Conservation (phyloP, 192 early-diverging fungal genomes). For the Paraglomus brasilianum region DNA sequence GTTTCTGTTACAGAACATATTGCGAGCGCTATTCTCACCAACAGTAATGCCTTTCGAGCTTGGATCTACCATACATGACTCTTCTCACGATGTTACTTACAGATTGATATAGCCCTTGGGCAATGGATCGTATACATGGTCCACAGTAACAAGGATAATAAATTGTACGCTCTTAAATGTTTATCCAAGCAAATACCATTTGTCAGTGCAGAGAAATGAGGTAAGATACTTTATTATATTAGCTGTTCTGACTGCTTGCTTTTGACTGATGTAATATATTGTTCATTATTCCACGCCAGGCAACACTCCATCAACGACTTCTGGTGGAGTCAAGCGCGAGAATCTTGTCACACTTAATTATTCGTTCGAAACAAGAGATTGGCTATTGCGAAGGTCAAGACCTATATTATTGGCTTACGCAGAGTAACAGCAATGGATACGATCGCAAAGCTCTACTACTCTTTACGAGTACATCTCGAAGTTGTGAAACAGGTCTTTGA, state of each 20-base stretch:
- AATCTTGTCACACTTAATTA: conserved; percentile 64
- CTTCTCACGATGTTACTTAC: background rate
- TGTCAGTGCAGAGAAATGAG: conserved; percentile 67
- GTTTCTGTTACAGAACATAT: background rate
- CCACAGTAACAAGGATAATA: conserved; percentile 53
- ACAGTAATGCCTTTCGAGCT: conserved; percentile 20
- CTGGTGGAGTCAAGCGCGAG: conserved; percentile 56
- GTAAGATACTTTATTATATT: conserved; percentile 34
- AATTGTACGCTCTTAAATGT: conserved; percentile 71
- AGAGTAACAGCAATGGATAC: conserved; percentile 42
- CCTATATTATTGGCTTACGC: conserved; percentile 52
- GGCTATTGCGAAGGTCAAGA: conserved; percentile 57
- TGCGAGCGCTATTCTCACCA: background rate
- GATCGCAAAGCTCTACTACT: conserved; percentile 47
- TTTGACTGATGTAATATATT: conserved; percentile 20
- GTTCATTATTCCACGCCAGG: background rate
- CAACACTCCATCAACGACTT: conserved; percentile 43
- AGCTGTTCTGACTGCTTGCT: background rate
- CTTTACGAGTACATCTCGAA: conserved; percentile 53
- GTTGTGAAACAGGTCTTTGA: conserved; percentile 70
- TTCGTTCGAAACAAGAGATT: conserved; percentile 69
- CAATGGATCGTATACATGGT: conserved; percentile 72
- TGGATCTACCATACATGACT: conserved; percentile 20
- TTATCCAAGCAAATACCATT: conserved; percentile 65
- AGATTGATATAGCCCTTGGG: conserved; percentile 55